Percentiles rank a stretch among this genome's conserved stretches.
phyloP scores from a whole-genome alignment of 2,329 filamentous ascomycete genomes.

The Emmonsiellopsis sp. region DNA sequence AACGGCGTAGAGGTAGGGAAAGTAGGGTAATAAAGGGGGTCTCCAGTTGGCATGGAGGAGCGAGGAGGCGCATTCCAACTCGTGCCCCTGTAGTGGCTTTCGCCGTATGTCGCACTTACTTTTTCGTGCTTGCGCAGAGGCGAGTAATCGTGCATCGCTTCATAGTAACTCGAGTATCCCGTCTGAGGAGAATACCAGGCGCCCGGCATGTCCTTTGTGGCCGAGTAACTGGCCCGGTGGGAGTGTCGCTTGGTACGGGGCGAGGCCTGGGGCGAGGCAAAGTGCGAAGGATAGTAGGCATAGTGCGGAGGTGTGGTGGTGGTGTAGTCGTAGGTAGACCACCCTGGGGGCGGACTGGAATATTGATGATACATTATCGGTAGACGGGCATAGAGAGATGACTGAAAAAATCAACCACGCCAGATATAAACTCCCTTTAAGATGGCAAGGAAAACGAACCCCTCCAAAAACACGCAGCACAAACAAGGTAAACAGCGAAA shows the following conservation, averaged over 20 bases:
- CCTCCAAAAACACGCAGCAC: conserved; percentile 11
- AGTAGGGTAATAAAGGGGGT: conserved; percentile 9
- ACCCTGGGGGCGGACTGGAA: conserved; percentile 39
- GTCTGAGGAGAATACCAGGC: conserved; percentile 33
- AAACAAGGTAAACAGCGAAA: conserved; percentile 10
- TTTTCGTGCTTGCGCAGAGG: conserved; percentile 50
- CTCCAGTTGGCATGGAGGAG: conserved; percentile 33
- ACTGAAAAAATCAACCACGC: conserved; percentile 2
- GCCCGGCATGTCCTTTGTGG: conserved; percentile 29
- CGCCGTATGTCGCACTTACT: conserved; percentile 55
- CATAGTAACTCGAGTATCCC: conserved; percentile 38
- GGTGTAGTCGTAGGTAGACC: conserved; percentile 41
- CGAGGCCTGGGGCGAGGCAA: conserved; percentile 40
- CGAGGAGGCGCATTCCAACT: conserved; percentile 28
- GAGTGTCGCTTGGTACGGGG: conserved; percentile 42
- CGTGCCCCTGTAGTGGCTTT: conserved; percentile 3
- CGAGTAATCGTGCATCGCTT: conserved; percentile 40
- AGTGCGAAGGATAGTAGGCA: conserved; percentile 45
- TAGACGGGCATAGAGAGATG: conserved; percentile 21
- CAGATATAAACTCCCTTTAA: conserved; percentile 9
- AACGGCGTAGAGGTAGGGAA: conserved; percentile 13
- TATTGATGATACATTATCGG: conserved; percentile 39
- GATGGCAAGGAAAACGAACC: conserved; percentile 5
- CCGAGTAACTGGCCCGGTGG: conserved; percentile 49
- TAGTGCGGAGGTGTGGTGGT: conserved; percentile 42